Evolutionary conservation across 23 red algal genomes (phyloP), one percentile per base, ranked within the genome.

Genomic region (Gracilaria domingensis): DNA sequence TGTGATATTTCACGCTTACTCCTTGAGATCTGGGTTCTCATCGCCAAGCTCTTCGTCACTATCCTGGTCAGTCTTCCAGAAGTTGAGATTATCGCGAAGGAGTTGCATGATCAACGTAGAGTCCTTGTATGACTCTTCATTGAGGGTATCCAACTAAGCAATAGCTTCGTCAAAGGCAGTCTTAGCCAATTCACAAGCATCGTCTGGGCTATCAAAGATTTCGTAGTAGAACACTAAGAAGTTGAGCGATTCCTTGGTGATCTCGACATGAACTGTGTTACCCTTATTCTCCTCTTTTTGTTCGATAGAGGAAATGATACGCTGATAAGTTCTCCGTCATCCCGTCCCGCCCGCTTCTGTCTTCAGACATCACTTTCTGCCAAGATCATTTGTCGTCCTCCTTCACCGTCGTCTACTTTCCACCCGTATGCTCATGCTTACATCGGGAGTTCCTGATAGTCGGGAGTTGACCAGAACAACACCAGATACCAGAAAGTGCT

Each of bases 211-310:
- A 74, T 99, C 92, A 40, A 99, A 79, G 57, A 99, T 99, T 75
- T 99, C 97, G 82, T 92, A 99, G 56, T 99, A 99, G 78, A 99
- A 99, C 72, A 99, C 97, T 39, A 94, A 99, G 70, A 99, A 99
- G 91, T 99, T 99, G 65, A 99, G 97, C n/a, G 97, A 98, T 81
- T 98, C 97, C 71, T 84, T 93, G 74, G 92, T 96, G 71, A 98
- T 98, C 21, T 90, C 88, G 37, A 98, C 97, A 58, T 98, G 93
- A 30, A 55, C 84, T 36, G 83, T 55, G 61, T 99, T 89, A 12
- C 94, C 97, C 70, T 84, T 99, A 33, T 75, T 72, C 76, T 99
- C 97, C 67, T 99, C 97, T 79, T 96, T 96, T 57, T 96, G 94
- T 69, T 99, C 94, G 57, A 99, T 99, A 12, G 97, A 99, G 81